phyloP scores from a whole-genome alignment of 257 asterid species.

The Ophiorrhiza pumila region DNA sequence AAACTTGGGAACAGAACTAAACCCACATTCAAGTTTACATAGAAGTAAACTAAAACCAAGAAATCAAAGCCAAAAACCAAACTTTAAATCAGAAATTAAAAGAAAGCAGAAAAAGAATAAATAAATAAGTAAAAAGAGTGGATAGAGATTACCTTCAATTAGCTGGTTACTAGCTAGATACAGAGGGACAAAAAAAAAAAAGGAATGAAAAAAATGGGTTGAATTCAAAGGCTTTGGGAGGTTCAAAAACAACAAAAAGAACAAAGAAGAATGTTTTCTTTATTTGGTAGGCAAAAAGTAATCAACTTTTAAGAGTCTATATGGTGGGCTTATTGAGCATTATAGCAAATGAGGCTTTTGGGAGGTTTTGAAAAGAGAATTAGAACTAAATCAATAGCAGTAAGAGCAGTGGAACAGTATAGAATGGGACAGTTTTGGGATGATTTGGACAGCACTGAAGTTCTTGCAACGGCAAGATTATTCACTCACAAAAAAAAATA shows the following conservation, averaged over 20 bases:
- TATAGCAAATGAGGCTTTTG: slow-evolving; percentile 15
- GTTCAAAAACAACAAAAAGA: slow-evolving; percentile 9
- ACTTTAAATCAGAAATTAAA: not conserved
- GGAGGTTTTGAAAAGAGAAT: slow-evolving; percentile 5
- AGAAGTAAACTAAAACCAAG: not conserved
- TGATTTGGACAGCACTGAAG: slow-evolving; percentile 28
- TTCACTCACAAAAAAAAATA: too few relatives aligned
- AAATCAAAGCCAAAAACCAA: slow-evolving; percentile 3
- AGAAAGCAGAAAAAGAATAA: not conserved
- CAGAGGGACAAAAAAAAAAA: slow-evolving; percentile 7
- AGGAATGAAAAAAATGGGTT: not conserved
- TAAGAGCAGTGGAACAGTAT: not conserved
- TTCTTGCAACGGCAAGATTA: slow-evolving; percentile 15
- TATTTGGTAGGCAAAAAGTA: slow-evolving; percentile 14
- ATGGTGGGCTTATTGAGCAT: slow-evolving; percentile 7
- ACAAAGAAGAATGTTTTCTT: slow-evolving; percentile 3
- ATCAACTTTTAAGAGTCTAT: slow-evolving; percentile 6
- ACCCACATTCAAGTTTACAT: slow-evolving; percentile 7
- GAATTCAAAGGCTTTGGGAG: slow-evolving; percentile 10
- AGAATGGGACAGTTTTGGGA: not conserved
- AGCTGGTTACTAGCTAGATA: slow-evolving; percentile 3
- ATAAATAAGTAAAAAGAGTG: too few relatives aligned
- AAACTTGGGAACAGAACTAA: slow-evolving; percentile 17
- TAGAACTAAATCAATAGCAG: not conserved
- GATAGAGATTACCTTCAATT: slow-evolving; percentile 13